A percentile compares a stretch with the other conserved stretches of the same genome.
Evolutionary conservation across 2,329 filamentous ascomycete species (phyloP).

Genomic region (Fonsecaea multimorphosa): DNA sequence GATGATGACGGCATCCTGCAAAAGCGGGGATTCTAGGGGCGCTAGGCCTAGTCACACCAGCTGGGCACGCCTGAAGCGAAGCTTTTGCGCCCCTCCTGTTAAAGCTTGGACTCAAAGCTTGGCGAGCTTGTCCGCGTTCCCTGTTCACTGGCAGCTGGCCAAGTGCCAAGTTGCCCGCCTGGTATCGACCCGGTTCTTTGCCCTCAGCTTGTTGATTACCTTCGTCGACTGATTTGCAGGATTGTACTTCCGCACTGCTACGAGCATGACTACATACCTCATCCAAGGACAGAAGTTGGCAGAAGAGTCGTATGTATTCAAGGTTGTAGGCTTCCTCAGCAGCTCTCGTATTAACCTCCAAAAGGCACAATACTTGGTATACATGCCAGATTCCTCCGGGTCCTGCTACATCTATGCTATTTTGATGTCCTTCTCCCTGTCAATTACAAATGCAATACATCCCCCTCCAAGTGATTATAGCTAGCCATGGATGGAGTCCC

Average conservation of each 20-base stretch:
- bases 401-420: not conserved
- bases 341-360: not conserved
- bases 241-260: not conserved
- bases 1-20: not conserved
- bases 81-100: not conserved
- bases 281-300: not conserved
- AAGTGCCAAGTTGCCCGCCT: not conserved
- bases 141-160: not conserved
- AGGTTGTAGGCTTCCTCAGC: not conserved
- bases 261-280: not conserved
- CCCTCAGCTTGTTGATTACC: too few relatives aligned
- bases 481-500: constrained; percentile 2
- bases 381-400: not conserved
- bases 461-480: not conserved
- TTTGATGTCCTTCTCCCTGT: not conserved
- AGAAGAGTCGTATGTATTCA: not conserved
- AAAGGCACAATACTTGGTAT: not conserved
- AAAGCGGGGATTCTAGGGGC: not conserved
- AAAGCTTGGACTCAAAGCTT: constrained; percentile 6
- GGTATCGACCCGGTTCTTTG: not conserved
- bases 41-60: not conserved
- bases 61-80: not conserved
- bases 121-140: constrained; percentile 4
- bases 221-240: not conserved
- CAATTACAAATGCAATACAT: constrained; percentile 5